Evolutionary conservation across 2,329 filamentous ascomycete genomes (phyloP).

Genomic region (Trichoderma koningii): DNA sequence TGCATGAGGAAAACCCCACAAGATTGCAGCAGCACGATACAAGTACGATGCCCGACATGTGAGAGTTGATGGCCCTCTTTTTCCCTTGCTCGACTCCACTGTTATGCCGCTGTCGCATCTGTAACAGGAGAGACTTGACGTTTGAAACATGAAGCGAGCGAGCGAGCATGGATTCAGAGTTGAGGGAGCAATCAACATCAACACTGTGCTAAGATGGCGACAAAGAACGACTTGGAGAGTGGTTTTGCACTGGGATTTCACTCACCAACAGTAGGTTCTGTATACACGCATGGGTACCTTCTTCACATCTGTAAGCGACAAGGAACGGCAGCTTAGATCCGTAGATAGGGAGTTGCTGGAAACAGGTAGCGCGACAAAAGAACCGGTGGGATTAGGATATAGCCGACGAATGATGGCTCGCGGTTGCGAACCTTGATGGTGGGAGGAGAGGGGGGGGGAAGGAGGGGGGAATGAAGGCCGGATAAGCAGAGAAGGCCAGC

Average conservation of each 20-base stretch:
- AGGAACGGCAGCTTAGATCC: neutral
- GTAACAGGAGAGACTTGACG: too few relatives aligned
- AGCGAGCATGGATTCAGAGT: too few relatives aligned
- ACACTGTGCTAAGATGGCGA: too few relatives aligned
- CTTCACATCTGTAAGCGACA: too few relatives aligned
- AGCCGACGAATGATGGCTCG: slow-evolving; percentile 8
- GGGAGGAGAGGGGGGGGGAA: neutral
- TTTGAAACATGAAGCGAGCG: too few relatives aligned
- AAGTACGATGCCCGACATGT: neutral
- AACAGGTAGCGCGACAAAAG: slow-evolving; percentile 3
- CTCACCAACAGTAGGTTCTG: too few relatives aligned
- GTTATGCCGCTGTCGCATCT: neutral
- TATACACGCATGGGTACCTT: too few relatives aligned
- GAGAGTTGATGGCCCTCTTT: neutral
- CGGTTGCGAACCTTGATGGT: neutral
- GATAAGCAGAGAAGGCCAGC: slow-evolving; percentile 3
- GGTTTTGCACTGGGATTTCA: too few relatives aligned
- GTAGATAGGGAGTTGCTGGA: neutral
- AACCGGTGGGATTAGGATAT: slow-evolving; percentile 10
- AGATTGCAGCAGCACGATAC: neutral
- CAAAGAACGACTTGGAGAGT: too few relatives aligned
- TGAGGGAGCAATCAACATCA: too few relatives aligned
- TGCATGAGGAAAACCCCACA: neutral
- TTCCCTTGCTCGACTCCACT: neutral
- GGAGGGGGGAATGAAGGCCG: neutral